phyloP scores from a whole-genome alignment of 2,329 filamentous ascomycete genomes.

The Epichloe uncinata region DNA sequence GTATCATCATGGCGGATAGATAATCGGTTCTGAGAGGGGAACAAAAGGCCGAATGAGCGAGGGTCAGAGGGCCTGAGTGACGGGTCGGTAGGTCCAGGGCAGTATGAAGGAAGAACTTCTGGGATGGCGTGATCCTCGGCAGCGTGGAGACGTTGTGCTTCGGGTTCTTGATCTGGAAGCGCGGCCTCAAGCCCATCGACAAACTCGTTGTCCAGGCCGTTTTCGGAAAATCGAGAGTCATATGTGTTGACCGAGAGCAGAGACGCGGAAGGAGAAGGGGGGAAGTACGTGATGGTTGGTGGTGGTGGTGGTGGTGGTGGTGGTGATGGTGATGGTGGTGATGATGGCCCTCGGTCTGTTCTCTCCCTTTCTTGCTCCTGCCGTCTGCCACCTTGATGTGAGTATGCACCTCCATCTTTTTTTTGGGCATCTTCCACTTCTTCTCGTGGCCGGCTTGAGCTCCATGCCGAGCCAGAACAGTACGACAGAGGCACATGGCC shows the following conservation, averaged over 20 bases:
- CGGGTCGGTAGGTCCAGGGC: not conserved
- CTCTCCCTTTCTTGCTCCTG: not conserved
- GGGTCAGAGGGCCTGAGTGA: constrained; percentile 51
- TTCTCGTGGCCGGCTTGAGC: not conserved
- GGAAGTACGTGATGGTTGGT: constrained; percentile 5
- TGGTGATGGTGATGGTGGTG: not conserved
- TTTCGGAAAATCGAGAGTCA: constrained; percentile 49
- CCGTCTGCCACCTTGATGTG: not conserved
- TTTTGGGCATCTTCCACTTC: not conserved
- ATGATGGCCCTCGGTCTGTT: not conserved
- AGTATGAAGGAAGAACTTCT: not conserved
- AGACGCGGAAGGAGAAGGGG: constrained; percentile 11
- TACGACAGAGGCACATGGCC: not conserved
- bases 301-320: too few species aligned
- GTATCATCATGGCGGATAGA: constrained; percentile 83
- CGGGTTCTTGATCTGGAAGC: not conserved
- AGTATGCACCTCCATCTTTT: not conserved
- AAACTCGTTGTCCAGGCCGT: constrained; percentile 17
- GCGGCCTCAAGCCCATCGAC: constrained; percentile 13
- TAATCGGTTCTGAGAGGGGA: constrained; percentile 71
- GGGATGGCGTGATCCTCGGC: constrained; percentile 3
- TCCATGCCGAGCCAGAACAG: not conserved
- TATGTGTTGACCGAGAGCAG: constrained; percentile 63
- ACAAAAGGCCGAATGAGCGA: constrained; percentile 69
- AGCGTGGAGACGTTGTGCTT: not conserved